Base-by-base conservation (phyloP, 805 yeast genomes). In the Tetrapisispora taiwanensis region DNA sequence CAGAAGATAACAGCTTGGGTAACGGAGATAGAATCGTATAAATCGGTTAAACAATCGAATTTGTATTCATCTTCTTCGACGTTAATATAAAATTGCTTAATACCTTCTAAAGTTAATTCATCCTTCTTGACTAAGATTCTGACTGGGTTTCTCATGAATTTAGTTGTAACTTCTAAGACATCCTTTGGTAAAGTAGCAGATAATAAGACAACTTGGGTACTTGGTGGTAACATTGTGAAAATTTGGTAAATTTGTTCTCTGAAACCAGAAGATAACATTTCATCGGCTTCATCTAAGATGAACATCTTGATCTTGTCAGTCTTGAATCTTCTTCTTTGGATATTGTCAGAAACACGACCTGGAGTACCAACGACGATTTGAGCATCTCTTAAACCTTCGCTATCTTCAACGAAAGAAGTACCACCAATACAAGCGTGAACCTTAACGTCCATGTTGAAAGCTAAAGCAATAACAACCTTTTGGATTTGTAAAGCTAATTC, bases 391-490 rank as follows among this genome's bases (percentile, higher is more conserved):
- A 92, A 77, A 53, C 84, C 87, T 66, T 81, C 84, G 52, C 84
- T 74, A 72, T 92, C 98, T 53, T 88, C 92, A 49, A 80, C 79
- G 65, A 87, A 76, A 48, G 86, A 77, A 50, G 95, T 90, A 66
- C 98, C 98, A 69, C 98, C 98, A 60, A 92, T 86, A 69, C 95
- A 90, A 44, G 97, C 96, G 66, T 92, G 97, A 59, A 92, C 89
- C 52, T 82, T 79, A 49, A 90, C 77, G 61, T 86, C 81, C 82
- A 92, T 79, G 74, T 84, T 86, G 68, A 79, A 79, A 53, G 97
- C 97, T 56, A 92, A 76, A 55, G 89, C 84, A 63, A 81, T 74
- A 43, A 90, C 86, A 56, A 92, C 98, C 65, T 81, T 85, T 71
- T 87, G 95, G 66, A 92, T 92, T 75, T 92, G 98, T 55, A 80